phyloP scores from a whole-genome alignment of 2,329 filamentous ascomycete species.

The Arthrobotrys conoides region DNA sequence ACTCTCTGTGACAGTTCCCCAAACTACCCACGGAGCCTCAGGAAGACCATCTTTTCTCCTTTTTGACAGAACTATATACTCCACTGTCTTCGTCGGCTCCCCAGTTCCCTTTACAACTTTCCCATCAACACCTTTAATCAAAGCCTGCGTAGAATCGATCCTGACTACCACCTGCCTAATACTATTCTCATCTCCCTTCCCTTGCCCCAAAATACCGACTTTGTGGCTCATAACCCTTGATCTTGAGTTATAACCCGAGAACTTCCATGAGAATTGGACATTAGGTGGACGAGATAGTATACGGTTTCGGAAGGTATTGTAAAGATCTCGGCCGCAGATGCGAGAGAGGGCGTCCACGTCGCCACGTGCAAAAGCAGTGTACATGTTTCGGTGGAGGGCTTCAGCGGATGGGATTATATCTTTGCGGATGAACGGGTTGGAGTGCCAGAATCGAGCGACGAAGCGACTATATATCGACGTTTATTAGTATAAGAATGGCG shows the following conservation, averaged over 20 bases:
- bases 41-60: constrained; percentile 53
- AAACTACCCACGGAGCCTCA: constrained; percentile 62
- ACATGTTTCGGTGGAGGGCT: constrained; percentile 63
- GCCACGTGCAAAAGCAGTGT: constrained; percentile 63
- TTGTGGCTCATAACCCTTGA: constrained; percentile 62
- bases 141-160: constrained; percentile 63
- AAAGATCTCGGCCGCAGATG: constrained; percentile 63
- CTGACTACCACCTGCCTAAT: constrained; percentile 63
- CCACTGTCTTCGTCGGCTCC: constrained; percentile 60
- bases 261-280: constrained; percentile 62
- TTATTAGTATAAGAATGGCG: background rate
- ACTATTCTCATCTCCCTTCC: constrained; percentile 54
- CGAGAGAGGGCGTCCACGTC: constrained; percentile 61
- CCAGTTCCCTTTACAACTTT: constrained; percentile 61
- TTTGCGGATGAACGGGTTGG: constrained; percentile 47
- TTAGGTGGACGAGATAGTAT: constrained; percentile 58
- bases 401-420: constrained; percentile 60
- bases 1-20: constrained; percentile 64
- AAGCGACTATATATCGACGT: constrained; percentile 31
- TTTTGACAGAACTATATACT: constrained; percentile 64
- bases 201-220: constrained; percentile 39
- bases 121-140: constrained; percentile 61
- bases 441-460: constrained; percentile 50
- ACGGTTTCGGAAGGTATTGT: constrained; percentile 62
- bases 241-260: constrained; percentile 56